Percentiles rank a stretch among this genome's conserved stretches.
Conservation (phyloP, 371 early-diverging fungal genomes). For the Rhizopus arrhizus region DNA sequence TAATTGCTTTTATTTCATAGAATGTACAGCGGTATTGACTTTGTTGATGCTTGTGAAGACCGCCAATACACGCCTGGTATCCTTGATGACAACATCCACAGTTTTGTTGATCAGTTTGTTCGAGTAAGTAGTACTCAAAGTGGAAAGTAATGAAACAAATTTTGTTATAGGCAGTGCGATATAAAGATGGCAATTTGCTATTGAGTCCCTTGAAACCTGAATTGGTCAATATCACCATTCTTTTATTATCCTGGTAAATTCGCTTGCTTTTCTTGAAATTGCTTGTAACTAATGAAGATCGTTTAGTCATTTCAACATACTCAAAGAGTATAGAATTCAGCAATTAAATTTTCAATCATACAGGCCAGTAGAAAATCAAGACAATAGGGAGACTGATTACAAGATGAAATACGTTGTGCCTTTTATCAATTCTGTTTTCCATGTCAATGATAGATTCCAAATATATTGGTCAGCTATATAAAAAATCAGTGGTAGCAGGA, state of each 20-base stretch:
- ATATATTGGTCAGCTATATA: constrained; percentile 20
- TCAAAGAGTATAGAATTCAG: constrained; percentile 7
- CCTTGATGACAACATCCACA: constrained; percentile 5
- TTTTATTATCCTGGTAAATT: constrained; percentile 4
- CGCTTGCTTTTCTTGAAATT: constrained; percentile 11
- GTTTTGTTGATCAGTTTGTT: constrained; percentile 5
- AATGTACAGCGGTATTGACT: constrained; percentile 1
- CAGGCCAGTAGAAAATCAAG: constrained; percentile 2
- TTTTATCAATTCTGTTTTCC: constrained; percentile 17
- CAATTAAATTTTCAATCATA: constrained; percentile 7
- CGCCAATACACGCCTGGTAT: neutral
- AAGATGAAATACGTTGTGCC: constrained; percentile 95
- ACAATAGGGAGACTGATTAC: constrained; percentile 9
- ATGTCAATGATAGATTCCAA: constrained; percentile 14
- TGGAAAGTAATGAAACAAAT: neutral
- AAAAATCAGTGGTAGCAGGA: constrained; percentile 10
- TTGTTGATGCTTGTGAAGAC: neutral
- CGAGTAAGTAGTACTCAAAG: constrained; percentile 4
- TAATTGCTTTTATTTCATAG: constrained; percentile 9
- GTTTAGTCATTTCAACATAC: constrained; percentile 9
- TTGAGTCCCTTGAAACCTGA: constrained; percentile 9
- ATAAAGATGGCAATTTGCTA: neutral
- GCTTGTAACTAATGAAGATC: neutral
- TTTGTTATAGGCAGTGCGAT: neutral
- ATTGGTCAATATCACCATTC: constrained; percentile 7